Evolutionary conservation across 2,329 filamentous ascomycete species (phyloP).

Genomic region (Colletotrichum sp.): DNA sequence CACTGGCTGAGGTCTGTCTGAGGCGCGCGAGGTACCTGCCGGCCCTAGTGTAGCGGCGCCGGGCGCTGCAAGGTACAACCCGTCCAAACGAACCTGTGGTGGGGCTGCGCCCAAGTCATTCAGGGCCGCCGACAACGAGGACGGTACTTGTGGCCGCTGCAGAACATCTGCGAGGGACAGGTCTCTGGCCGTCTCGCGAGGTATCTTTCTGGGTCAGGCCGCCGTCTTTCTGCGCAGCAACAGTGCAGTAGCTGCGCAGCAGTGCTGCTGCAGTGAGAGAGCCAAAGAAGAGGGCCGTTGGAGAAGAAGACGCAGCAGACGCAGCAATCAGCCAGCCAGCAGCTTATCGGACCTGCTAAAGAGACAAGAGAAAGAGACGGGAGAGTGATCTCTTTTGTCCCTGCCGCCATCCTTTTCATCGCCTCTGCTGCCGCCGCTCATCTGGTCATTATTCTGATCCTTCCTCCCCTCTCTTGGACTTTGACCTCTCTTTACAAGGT

Average conservation of each 20-base stretch:
- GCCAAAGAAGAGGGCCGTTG: neutral
- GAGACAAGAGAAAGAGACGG: neutral
- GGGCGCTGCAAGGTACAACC: conserved; percentile 8
- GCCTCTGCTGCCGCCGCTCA: neutral
- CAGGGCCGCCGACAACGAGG: neutral
- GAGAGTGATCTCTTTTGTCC: neutral
- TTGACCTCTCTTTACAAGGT: neutral
- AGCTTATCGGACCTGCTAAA: neutral
- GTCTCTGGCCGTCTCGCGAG: neutral
- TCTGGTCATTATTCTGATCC: neutral
- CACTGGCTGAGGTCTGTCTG: neutral
- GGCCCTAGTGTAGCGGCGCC: neutral
- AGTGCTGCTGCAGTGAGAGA: neutral
- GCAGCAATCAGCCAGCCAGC: neutral
- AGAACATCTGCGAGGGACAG: neutral
- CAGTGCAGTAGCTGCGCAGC: neutral
- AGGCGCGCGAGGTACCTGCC: neutral
- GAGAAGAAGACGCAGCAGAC: neutral
- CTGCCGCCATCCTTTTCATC: neutral
- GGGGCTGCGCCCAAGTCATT: neutral
- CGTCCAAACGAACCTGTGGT: conserved; percentile 12
- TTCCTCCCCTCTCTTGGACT: neutral
- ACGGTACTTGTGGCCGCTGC: neutral
- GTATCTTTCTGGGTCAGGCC: neutral
- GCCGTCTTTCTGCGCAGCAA: neutral